phyloP scores from a whole-genome alignment of 2,329 filamentous ascomycete species.

The Apiospora kogelbergensis region DNA sequence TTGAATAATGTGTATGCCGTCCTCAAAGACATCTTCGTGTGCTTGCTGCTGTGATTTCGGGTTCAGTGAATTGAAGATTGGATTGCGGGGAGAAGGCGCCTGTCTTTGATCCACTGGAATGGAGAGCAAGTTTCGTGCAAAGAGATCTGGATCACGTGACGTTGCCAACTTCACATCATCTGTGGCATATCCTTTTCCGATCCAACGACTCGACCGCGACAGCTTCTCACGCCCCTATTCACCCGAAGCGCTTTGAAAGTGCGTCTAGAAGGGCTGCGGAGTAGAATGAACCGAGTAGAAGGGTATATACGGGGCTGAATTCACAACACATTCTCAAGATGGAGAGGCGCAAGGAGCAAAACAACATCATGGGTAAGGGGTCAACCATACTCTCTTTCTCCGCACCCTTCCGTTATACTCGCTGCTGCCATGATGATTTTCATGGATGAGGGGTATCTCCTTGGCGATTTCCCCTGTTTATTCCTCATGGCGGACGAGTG shows the following conservation, averaged over 20 bases:
- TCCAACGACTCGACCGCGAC: background rate
- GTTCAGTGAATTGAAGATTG: background rate
- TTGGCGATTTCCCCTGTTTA: background rate
- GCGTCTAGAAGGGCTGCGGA: background rate
- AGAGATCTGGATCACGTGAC: background rate
- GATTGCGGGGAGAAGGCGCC: background rate
- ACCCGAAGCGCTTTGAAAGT: background rate
- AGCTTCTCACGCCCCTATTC: background rate
- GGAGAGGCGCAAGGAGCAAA: conserved; percentile 26
- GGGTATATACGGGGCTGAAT: background rate
- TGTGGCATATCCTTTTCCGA: background rate
- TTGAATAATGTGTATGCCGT: too few relatives aligned
- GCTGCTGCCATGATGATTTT: fast-evolving
- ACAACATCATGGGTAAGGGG: conserved; percentile 27
- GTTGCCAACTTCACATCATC: background rate
- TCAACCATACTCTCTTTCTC: conserved; percentile 2
- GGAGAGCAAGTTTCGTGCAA: background rate
- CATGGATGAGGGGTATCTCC: background rate
- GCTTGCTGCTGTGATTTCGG: background rate
- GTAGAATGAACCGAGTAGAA: background rate
- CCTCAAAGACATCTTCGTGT: background rate
- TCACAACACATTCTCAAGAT: background rate
- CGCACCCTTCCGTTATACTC: background rate
- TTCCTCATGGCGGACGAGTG: background rate
- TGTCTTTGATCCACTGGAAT: background rate